Base-by-base conservation (phyloP, 73 alveolate genomes). In the Uronychia binucleata region DNA sequence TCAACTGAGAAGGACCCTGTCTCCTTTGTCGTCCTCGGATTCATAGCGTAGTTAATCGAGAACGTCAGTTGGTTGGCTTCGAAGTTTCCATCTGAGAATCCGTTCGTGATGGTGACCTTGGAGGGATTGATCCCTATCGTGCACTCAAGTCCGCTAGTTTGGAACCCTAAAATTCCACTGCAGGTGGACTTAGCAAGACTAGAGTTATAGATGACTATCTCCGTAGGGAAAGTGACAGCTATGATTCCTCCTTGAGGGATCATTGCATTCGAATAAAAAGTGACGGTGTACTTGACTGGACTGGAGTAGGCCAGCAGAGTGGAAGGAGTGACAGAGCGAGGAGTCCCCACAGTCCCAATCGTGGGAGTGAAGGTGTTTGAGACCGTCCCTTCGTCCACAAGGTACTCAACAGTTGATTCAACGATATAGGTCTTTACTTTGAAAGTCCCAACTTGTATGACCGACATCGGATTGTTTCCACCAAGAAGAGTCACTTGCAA, bases 1-100 rank as follows among this genome's bases (percentile, higher is more conserved):
- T 28, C 33, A n/a, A 76, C 33, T n/a, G 59, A 14, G 30, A 76
- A 76, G 27, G 82, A 76, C 58, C 59, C 33, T 8, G 82, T 76
- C 8, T 57, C 26, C 33, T 27, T 33, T 27, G 82, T 76, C 30
- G 82, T 29, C 59, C 57, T 31, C 8, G 82, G 82, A 31, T 76
- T 76, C 30, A n/a, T 1, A n/a, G 30, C n/a, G 67, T 46, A 46
- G 67, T 46, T 46, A 46, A 46, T 46, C 5, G 67, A 46, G 19
- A 46, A 29, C 8, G 58, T 58, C 27, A 33, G 60, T 8, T n/a
- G 27, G 29, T 26, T 29, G 1, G 33, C 27, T n/a, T 1, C 8
- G 27, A 76, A n/a, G 27, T 27, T 11, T 28, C 60, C 59, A 27
- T 33, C 27, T 27, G 60, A 28, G 8, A n/a, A 28, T n/a, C 29